Evolutionary conservation across 495 filamentous ascomycete species (phyloP), one percentile per base, ranked within the genome.

Genomic region (Cladorrhinum samala): DNA sequence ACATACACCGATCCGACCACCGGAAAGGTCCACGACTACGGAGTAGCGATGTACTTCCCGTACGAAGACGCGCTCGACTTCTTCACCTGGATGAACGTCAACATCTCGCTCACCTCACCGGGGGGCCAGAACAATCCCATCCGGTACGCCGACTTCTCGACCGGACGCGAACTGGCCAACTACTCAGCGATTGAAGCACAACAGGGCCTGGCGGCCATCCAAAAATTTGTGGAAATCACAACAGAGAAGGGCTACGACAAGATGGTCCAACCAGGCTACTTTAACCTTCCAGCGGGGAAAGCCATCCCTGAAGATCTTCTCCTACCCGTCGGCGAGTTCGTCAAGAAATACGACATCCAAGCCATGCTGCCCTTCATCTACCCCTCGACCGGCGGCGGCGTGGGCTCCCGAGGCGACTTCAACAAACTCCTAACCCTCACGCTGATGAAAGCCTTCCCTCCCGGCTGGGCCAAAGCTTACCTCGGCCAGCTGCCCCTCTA

Each of bases 231-330:
- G 51, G 51, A 65, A 13, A 53, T 70, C 2, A 61, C 66, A 38
- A 55, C 65, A 33, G 58, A 58, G 13, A 46, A 54, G 4, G 55
- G 55, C 19, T 73, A 65, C 59, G 64, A 68, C 42, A 59, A 67
- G 27, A 64, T 68, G 56, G 46, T 67, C 16, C 52, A 62, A 11
- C 68, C 70, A 1, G 64, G 67, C 9, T 70, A 64, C 46, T 62
- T 54, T 55, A 64, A 70, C 21, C 65, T 72, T 7, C 67, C 68
- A 2, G 59, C 66, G 2, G 55, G 57, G 2, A 47, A 52, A 24
- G 23, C 65, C 16, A 61, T 77, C 20, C 75, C 73, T 3, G 67
- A 60, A 4, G 72, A 75, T 46, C 57, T 77, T 2, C 65, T 77
- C 0, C 19, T 77, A 2, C 73, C 73, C 0, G 61, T 63, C 1